Evolutionary conservation across 148 eudicot species (phyloP), one percentile per base, ranked within the genome.

Genomic region (Suaeda aralocaspica): DNA sequence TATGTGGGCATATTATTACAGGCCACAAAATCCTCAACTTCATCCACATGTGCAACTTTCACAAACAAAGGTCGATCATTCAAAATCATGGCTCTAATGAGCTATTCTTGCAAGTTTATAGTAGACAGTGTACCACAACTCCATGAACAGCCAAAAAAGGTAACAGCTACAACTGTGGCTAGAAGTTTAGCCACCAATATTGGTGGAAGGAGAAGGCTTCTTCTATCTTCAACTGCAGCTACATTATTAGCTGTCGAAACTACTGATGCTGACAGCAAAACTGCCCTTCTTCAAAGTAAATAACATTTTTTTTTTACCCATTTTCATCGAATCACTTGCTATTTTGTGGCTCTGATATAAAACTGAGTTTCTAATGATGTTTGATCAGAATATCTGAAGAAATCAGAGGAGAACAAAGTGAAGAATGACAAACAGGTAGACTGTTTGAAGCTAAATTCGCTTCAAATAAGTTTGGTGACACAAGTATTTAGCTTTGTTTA

Each of bases 401-500:
- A 94, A 79, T 85, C 98, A 22, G 73, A 94, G 80, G 97, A 94
- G 70, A 94, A 91, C 85, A 94, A 87, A 75, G 82, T 77, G 71
- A 94, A 91, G 84, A 91, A 94, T 78, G 98, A 94, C 68, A 87
- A 94, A 78, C 96, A 94, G 98, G 98, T 90, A 84, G 59, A 42
- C n/a, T 12, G 29, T 9, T 62, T 61, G 21, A 4, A 9, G 46
- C 66, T 62, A 5, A 39, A 3, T 0, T 6, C 39, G 66, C 41
- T 59, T 56, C 4, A 30, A 13, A 5, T 10, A 1, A 0, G 9
- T 0, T 56, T 26, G 19, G 31, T 56, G 12, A 36, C 8, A 36
- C 50, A 46, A 14, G 18, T 46, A 9, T 14, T 46, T 13, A 46
- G 50, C 50, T 46, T 0, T 46, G 16, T 36, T 36, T 36, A 36